Conservation (phyloP, 2,329 filamentous ascomycete genomes). For the Xylaria sp. region DNA sequence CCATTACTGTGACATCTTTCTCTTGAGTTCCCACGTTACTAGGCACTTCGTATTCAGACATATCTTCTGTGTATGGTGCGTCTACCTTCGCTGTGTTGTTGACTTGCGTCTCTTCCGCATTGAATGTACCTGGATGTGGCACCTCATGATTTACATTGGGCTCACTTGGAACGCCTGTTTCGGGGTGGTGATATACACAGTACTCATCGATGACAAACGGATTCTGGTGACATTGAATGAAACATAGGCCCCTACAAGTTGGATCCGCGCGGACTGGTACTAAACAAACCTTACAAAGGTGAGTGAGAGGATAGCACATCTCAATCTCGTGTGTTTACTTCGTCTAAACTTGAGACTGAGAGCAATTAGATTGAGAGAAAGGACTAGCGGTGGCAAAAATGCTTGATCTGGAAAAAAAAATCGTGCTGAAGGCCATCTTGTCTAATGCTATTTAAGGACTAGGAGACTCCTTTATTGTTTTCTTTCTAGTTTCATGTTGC, state of each 20-base stretch:
- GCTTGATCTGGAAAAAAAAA: background rate
- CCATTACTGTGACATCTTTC: background rate
- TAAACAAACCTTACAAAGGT: background rate
- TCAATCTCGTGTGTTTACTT: background rate
- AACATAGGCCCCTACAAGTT: background rate
- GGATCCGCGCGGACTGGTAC: background rate
- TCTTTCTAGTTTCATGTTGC: background rate
- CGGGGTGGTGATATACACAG: background rate
- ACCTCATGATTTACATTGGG: background rate
- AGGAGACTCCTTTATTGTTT: background rate
- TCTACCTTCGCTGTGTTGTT: background rate
- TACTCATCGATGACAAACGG: background rate
- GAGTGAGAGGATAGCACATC: constrained; percentile 9
- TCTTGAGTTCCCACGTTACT: background rate
- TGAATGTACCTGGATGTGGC: background rate
- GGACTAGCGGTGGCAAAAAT: background rate
- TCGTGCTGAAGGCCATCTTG: background rate
- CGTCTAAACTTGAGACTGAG: background rate
- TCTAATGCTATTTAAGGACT: background rate
- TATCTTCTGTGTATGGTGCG: background rate
- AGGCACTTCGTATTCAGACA: background rate
- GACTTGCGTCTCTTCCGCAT: background rate
- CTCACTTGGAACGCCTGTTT: background rate
- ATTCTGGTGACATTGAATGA: background rate
- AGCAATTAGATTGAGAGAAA: background rate